Base-by-base conservation (phyloP, 208 protist species). In the Crithidia fasciculata region DNA sequence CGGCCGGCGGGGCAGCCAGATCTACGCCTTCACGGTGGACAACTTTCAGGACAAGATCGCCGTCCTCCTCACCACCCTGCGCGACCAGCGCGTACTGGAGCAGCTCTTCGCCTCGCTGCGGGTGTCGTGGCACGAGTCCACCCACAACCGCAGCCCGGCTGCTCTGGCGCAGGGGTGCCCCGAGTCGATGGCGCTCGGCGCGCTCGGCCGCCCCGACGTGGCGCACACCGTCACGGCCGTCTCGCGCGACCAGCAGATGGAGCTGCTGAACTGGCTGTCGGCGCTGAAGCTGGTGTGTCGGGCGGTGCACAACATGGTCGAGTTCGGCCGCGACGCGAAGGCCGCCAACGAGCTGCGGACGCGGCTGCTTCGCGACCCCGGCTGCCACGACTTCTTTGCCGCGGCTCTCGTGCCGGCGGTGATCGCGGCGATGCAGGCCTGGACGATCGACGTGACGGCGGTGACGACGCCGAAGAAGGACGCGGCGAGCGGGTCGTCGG, bases 231-330 rank as follows among this genome's bases (percentile, higher is more conserved):
- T 82, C 69, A 70, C 63, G 18, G 28, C 60, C 36, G 74, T 85
- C n/a, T 73, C 74, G 15, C 13, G 49, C 47, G 74, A 66, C 55
- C 88, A 90, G 72, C 73, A 81, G 65, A 75, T 81, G 61, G 86
- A 91, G 74, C 75, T 93, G 58, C 80, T 86, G 43, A 74, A 92
- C 39, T 95, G 86, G 82, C 74, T 88, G 16, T 67, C 78, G 2
- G 67, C 89, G 44, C 81, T 96, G 53, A 83, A 86, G 59, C 90
- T 93, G 68, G 28, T 94, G 47, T 78, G 84, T 36, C 78, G 85
- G 13, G 81, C 91, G 56, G 60, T 90, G 37, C 67, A 88, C 53
- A 96, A 96, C 80, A 80, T 96, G 55, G 81, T 82, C 7, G 84
- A 94, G 64, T 96, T 88, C 67, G 81, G 87, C 80, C 68, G 83